These are phyloP conservation scores for Hericium alpestre DNA, from an alignment of 768 basidiomycete genomes.

Conservation along the genomic window DNA sequence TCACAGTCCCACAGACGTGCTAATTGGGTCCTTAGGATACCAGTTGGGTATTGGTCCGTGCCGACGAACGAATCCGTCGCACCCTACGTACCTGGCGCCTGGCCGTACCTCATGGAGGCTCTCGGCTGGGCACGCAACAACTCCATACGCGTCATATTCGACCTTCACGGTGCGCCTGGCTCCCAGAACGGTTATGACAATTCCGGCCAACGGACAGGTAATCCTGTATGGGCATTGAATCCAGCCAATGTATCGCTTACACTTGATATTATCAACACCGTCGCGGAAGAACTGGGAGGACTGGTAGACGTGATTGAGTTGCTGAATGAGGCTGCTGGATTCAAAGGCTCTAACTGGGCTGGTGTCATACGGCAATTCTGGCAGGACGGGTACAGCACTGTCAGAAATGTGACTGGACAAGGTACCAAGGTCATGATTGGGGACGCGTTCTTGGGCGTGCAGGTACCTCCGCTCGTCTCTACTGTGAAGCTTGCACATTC, in stretches of 20 bases:
- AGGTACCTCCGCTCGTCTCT: conserved; percentile 23
- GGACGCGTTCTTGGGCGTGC: conserved; percentile 57
- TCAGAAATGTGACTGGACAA: conserved; percentile 37
- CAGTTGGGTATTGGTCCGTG: conserved; percentile 73
- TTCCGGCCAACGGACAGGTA: conserved; percentile 51
- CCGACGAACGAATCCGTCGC: conserved; percentile 43
- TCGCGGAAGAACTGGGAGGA: conserved; percentile 42
- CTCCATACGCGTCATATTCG: conserved; percentile 59
- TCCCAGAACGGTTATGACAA: conserved; percentile 60
- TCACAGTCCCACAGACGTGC: neutral
- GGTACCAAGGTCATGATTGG: conserved; percentile 59
- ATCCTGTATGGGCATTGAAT: conserved; percentile 44
- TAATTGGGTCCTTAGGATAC: conserved; percentile 34
- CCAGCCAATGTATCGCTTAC: conserved; percentile 40
- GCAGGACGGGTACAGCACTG: conserved; percentile 46
- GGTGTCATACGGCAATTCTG: conserved; percentile 42
- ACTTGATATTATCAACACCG: conserved; percentile 45
- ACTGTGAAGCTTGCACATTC: neutral
- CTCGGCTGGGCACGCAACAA: conserved; percentile 56
- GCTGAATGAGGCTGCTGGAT: conserved; percentile 62
- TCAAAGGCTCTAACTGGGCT: conserved; percentile 31
- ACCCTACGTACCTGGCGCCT: conserved; percentile 56
- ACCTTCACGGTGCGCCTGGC: conserved; percentile 67
- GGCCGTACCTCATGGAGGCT: conserved; percentile 53
- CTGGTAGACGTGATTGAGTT: conserved; percentile 57